Evolutionary conservation across 2,329 filamentous ascomycete species (phyloP).

Genomic region (Diaporthe vexans): DNA sequence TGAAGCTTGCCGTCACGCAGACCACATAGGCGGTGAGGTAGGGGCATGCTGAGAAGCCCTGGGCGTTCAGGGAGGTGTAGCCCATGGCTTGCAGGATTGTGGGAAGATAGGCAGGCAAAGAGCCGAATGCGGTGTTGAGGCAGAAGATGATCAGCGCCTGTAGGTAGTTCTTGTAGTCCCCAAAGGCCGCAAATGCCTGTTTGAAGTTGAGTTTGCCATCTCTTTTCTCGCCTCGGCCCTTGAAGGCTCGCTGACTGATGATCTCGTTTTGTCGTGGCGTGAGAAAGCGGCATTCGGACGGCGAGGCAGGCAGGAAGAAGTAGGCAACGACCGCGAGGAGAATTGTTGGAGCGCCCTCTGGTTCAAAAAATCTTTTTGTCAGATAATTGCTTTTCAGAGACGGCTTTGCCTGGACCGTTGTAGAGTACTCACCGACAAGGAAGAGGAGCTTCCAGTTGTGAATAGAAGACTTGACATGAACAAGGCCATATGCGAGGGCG

Average conservation of each 20-base stretch:
- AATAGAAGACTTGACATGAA: not conserved
- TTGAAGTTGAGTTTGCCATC: not conserved
- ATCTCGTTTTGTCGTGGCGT: not conserved
- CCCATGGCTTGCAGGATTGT: slow-evolving; percentile 58
- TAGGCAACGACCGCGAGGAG: not conserved
- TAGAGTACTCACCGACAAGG: not conserved
- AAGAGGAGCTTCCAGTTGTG: not conserved
- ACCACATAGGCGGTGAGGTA: slow-evolving; percentile 56
- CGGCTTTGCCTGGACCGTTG: no score
- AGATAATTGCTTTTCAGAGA: not conserved
- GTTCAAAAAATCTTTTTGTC: not conserved
- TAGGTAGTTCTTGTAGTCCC: slow-evolving; percentile 54
- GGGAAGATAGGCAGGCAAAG: slow-evolving; percentile 57
- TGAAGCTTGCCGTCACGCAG: slow-evolving; percentile 48
- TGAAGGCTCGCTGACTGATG: not conserved
- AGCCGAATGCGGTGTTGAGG: slow-evolving; percentile 55
- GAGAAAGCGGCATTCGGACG: not conserved
- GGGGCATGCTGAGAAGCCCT: slow-evolving; percentile 57
- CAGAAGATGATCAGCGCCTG: slow-evolving; percentile 56
- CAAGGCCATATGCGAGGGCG: not conserved
- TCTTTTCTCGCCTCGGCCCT: not conserved
- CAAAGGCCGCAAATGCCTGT: slow-evolving; percentile 52
- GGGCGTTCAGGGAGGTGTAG: slow-evolving; percentile 54
- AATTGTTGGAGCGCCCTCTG: not conserved
- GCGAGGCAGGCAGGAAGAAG: not conserved